Evolutionary conservation across 208 protist genomes (phyloP).

Genomic region (Angomonas ambiguus): DNA sequence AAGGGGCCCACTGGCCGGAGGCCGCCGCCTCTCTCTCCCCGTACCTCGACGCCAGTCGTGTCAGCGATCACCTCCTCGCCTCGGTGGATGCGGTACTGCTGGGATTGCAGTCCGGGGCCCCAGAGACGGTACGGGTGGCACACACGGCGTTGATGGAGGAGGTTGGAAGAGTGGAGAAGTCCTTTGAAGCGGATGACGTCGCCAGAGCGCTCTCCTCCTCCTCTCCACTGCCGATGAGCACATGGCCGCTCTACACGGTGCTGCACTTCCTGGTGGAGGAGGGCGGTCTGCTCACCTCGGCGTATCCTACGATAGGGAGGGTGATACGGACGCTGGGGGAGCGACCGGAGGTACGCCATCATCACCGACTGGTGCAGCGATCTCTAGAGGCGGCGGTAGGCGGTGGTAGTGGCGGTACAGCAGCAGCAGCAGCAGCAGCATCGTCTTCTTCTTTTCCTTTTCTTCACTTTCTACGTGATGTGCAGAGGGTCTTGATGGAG

Average conservation of each 20-base stretch:
- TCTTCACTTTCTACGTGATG: conserved; percentile 45
- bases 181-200: conserved; percentile 24
- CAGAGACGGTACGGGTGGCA: conserved; percentile 38
- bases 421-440: neutral
- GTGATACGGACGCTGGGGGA: conserved; percentile 28
- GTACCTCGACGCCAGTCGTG: conserved; percentile 52
- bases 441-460: conserved; percentile 34
- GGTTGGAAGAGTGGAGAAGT: conserved; percentile 41
- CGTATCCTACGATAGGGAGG: conserved; percentile 44
- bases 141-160: conserved; percentile 50
- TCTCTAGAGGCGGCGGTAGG: conserved; percentile 22
- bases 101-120: conserved; percentile 32
- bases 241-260: conserved; percentile 60
- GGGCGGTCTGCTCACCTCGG: conserved; percentile 49
- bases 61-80: conserved; percentile 31
- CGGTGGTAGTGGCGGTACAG: neutral
- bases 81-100: conserved; percentile 52
- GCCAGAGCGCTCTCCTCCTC: neutral
- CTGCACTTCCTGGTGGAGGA: conserved; percentile 71
- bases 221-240: conserved; percentile 32
- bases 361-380: conserved; percentile 43
- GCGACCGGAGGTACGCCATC: conserved; percentile 30
- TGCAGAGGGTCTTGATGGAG: conserved; percentile 35
- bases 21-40: conserved; percentile 14
- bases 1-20: neutral